Percentiles rank a stretch among this genome's conserved stretches.
Conservation (phyloP, 129 eudicot genomes). For the carrot (Daucus carota) region DH1_v3.0 NC_030388.2:13067001-13067500, state of each 20-base stretch:
- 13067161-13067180: too few species aligned
- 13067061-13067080: too few species aligned
- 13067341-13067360: background rate
- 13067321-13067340: background rate
- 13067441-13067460: background rate
- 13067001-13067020: too few species aligned
- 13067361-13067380: background rate
- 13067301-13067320: background rate
- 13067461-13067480: background rate
- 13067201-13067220: too few species aligned
- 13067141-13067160: too few species aligned
- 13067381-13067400: background rate
- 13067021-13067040: too few species aligned
- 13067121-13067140: too few species aligned
- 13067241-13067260: background rate
- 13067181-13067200: too few species aligned
- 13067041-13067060: too few species aligned
- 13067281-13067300: background rate
- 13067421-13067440: background rate
- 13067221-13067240: too few species aligned
- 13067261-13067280: background rate
- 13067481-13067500: background rate
- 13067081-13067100: too few species aligned
- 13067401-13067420: background rate
- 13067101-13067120: too few species aligned